A percentile compares a stretch with the other conserved stretches of the same genome.
Evolutionary conservation across 257 asterid genomes (phyloP).

Genomic region (Solanum medicagineum): DNA sequence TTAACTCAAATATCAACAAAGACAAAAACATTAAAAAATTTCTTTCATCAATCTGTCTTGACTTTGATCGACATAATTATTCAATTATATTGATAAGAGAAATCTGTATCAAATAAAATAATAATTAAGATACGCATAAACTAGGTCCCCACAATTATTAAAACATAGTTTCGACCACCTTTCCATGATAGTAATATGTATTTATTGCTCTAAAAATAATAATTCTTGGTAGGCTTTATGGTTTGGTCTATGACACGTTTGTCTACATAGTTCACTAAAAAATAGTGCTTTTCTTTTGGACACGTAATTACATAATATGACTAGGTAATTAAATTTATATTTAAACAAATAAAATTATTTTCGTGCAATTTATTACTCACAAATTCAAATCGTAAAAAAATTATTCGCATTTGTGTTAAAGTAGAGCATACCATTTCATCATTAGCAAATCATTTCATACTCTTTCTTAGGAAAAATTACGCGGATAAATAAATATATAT

Average conservation of each 20-base stretch:
- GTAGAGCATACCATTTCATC: not conserved
- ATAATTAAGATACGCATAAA: not conserved
- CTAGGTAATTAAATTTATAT: too few species aligned
- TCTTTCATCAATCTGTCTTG: accelerated
- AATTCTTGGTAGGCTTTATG: not conserved
- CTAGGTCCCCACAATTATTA: not conserved
- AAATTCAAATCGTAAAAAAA: not conserved
- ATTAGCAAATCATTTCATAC: not conserved
- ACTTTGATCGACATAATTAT: not conserved
- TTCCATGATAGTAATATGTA: not conserved
- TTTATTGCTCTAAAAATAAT: not conserved
- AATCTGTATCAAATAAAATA: not conserved
- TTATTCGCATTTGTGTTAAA: too few species aligned
- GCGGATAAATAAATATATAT: too few species aligned
- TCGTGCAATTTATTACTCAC: too few species aligned
- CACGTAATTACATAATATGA: too few species aligned
- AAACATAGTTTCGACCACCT: not conserved
- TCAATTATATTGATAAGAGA: not conserved
- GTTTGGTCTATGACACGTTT: not conserved
- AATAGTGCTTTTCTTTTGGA: not conserved
- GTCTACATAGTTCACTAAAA: not conserved
- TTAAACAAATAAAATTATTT: too few species aligned
- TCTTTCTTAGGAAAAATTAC: not conserved
- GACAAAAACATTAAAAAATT: not conserved
- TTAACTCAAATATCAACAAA: not conserved